Conservation (phyloP, 2,329 filamentous ascomycete species). For the Diplocarpon rosae region DNA sequence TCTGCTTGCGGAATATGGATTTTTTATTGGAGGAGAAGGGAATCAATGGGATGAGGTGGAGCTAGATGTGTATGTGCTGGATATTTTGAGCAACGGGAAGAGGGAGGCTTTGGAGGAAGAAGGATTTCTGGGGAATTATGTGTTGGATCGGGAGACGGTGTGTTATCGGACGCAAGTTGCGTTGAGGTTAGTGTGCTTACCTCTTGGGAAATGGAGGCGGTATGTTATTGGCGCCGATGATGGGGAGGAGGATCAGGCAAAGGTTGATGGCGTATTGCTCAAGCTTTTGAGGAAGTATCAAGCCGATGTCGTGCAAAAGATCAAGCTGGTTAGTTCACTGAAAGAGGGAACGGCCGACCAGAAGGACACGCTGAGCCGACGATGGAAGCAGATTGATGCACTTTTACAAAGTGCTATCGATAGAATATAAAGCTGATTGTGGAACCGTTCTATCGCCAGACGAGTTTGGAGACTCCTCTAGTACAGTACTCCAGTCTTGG, state of each 20-base stretch:
- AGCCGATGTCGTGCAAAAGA: slow-evolving; percentile 7
- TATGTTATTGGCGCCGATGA: slow-evolving; percentile 37
- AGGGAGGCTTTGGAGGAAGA: slow-evolving; percentile 32
- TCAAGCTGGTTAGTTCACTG: slow-evolving; percentile 6
- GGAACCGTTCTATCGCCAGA: neutral
- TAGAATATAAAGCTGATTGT: slow-evolving; percentile 10
- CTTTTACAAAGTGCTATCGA: slow-evolving; percentile 12
- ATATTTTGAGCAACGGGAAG: slow-evolving; percentile 24
- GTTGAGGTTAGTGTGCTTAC: slow-evolving; percentile 31
- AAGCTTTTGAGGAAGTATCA: slow-evolving; percentile 14
- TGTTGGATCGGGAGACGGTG: slow-evolving; percentile 37
- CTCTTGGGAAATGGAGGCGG: slow-evolving; percentile 32
- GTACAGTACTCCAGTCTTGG: neutral
- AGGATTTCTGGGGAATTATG: slow-evolving; percentile 41
- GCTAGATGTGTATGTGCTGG: slow-evolving; percentile 23
- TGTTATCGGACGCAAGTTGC: slow-evolving; percentile 48
- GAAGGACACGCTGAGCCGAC: slow-evolving; percentile 13
- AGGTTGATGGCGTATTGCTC: slow-evolving; percentile 31
- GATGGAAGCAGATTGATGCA: slow-evolving; percentile 19
- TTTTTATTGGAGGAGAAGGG: slow-evolving; percentile 20
- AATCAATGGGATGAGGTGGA: slow-evolving; percentile 25
- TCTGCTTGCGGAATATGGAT: slow-evolving; percentile 52
- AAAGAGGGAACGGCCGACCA: slow-evolving; percentile 13
- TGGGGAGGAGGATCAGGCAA: slow-evolving; percentile 32
- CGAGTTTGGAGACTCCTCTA: neutral